A percentile compares a stretch with the other conserved stretches of the same genome.
phyloP scores from a whole-genome alignment of 148 eudicot species.

The Vaccinium vitisidaea region DNA sequence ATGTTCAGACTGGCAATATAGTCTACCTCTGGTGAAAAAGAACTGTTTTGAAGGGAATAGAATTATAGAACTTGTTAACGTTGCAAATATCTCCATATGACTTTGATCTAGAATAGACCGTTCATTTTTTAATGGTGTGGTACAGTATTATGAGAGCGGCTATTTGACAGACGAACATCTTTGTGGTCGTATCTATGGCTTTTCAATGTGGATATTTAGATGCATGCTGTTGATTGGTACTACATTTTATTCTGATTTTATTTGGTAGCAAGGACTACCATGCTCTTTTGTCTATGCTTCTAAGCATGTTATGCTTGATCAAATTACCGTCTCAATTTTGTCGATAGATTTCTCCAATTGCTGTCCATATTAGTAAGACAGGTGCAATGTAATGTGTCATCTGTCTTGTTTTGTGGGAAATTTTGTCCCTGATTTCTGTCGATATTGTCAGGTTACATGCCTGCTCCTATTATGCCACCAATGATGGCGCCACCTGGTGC shows the following conservation, averaged over 20 bases:
- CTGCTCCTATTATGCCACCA: slow-evolving; percentile 42
- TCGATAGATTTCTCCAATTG: not conserved
- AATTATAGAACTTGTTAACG: not conserved
- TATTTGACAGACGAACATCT: not conserved
- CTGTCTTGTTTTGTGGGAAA: not conserved
- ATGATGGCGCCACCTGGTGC: slow-evolving; percentile 52
- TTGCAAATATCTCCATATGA: not conserved
- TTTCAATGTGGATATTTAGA: not conserved
- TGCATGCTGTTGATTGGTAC: not conserved
- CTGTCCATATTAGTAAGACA: not conserved
- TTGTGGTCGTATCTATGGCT: not conserved
- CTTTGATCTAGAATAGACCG: not conserved
- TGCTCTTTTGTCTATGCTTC: not conserved
- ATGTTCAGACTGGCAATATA: not conserved
- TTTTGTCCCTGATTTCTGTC: not conserved
- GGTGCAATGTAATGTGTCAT: not conserved
- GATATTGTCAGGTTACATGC: slow-evolving; percentile 35
- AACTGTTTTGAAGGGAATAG: not conserved
- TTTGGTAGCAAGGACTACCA: not conserved
- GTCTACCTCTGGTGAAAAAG: not conserved
- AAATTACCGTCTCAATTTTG: not conserved
- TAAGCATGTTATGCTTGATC: not conserved
- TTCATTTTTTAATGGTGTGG: not conserved
- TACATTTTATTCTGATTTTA: not conserved
- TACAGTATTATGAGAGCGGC: not conserved